phyloP scores from a whole-genome alignment of 2,329 filamentous ascomycete species.

The Colletotrichum graminicola region DNA sequence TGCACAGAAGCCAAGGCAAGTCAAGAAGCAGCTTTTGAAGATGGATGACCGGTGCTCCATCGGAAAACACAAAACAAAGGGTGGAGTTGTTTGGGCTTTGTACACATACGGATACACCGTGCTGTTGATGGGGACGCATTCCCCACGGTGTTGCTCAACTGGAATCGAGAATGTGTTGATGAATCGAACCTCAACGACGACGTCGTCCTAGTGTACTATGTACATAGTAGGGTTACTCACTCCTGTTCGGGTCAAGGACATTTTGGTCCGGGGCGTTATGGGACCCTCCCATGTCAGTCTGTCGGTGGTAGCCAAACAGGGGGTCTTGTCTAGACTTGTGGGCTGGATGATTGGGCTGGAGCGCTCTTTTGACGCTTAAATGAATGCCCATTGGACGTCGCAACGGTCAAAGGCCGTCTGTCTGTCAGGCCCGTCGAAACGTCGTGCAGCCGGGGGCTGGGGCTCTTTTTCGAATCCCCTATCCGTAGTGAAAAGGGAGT shows the following conservation, averaged over 20 bases:
- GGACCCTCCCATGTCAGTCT: conserved; percentile 30
- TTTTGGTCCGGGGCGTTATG: conserved; percentile 39
- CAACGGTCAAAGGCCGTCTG: conserved; percentile 19
- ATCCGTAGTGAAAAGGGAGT: neutral
- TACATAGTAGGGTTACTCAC: neutral
- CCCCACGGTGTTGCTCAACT: neutral
- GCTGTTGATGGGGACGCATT: neutral
- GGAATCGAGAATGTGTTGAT: neutral
- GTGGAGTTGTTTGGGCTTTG: neutral
- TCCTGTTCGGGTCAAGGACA: conserved; percentile 20
- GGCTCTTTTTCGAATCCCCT: conserved; percentile 8
- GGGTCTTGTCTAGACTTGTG: conserved; percentile 26
- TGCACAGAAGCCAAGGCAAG: neutral
- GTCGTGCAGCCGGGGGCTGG: conserved; percentile 12
- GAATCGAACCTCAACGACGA: neutral
- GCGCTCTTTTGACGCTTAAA: conserved; percentile 5
- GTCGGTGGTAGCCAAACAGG: conserved; percentile 30
- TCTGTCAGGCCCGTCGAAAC: neutral
- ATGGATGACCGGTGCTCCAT: neutral
- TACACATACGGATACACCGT: too few species aligned
- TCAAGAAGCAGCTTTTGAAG: neutral
- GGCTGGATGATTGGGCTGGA: conserved; percentile 40
- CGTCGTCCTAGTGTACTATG: neutral
- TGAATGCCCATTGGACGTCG: conserved; percentile 11
- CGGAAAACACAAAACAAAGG: neutral